A percentile compares a stretch with the other conserved stretches of the same genome.
Conservation (phyloP, 495 filamentous ascomycete species). For the Penicillium silybi region DNA sequence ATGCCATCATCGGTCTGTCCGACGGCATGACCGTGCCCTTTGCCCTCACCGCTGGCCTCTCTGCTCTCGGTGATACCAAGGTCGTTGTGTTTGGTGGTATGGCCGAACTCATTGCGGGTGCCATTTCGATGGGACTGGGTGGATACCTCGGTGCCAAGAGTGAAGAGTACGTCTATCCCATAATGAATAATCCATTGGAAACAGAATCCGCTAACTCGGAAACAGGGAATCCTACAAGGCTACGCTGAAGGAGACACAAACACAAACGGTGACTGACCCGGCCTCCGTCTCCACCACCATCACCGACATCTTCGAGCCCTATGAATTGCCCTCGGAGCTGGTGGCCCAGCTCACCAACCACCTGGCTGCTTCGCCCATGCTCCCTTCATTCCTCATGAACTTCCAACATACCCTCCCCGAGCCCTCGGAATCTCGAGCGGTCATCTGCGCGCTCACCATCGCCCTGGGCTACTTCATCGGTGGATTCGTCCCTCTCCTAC, state of each 20-base stretch:
- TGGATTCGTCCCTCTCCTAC: constrained; percentile 67
- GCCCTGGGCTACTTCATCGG: constrained; percentile 71
- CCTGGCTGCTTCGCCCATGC: constrained; percentile 45
- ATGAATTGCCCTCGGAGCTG: constrained; percentile 46
- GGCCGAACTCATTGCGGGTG: constrained; percentile 55
- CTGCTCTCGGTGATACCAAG: constrained; percentile 49
- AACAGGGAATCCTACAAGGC: constrained; percentile 50
- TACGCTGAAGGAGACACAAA: constrained; percentile 43
- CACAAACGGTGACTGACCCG: constrained; percentile 37
- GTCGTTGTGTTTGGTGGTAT: constrained; percentile 57
- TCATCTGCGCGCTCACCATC: constrained; percentile 61
- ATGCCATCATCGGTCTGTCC: constrained; percentile 58
- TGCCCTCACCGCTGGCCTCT: constrained; percentile 55
- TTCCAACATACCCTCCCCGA: constrained; percentile 53
- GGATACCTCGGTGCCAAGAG: constrained; percentile 66
- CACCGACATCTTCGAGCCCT: constrained; percentile 51
- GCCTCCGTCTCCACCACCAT: constrained; percentile 37
- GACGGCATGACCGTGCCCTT: constrained; percentile 61
- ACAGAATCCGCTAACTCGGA: not conserved
- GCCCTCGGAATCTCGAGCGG: constrained; percentile 48
- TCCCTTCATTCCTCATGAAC: constrained; percentile 54
- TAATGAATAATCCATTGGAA: not conserved
- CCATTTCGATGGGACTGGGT: constrained; percentile 57
- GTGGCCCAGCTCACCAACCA: constrained; percentile 43
- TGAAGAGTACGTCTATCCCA: constrained; percentile 49